Evolutionary conservation across 768 basidiomycete species (phyloP).

Genomic region (Rhizopogon vulgaris): DNA sequence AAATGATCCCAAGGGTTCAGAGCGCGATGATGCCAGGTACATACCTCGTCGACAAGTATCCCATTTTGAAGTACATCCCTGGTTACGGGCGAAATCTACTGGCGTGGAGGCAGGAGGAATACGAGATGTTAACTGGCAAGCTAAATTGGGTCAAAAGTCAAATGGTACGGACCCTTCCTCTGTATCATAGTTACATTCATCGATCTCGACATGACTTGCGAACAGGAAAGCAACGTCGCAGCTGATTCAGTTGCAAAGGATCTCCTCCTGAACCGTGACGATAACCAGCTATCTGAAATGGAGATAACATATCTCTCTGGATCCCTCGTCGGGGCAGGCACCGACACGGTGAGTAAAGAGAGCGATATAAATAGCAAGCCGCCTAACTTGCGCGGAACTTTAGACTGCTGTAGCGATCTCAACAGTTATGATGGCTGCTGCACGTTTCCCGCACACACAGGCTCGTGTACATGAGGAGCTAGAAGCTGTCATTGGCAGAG

Average conservation of each 20-base stretch:
- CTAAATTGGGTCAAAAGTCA: constrained; percentile 37
- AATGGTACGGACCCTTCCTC: constrained; percentile 27
- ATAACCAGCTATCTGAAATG: constrained; percentile 42
- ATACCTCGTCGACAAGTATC: constrained; percentile 30
- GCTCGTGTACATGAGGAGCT: constrained; percentile 30
- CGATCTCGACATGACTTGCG: constrained; percentile 10
- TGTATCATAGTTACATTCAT: constrained; percentile 11
- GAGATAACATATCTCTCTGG: constrained; percentile 57
- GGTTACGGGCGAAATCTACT: constrained; percentile 53
- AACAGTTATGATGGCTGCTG: constrained; percentile 32
- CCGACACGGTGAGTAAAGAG: constrained; percentile 37
- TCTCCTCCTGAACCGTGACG: constrained; percentile 38
- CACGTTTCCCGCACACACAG: constrained; percentile 28
- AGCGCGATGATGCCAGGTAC: constrained; percentile 25
- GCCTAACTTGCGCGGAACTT: not conserved
- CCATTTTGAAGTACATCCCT: constrained; percentile 42
- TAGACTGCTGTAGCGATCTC: constrained; percentile 23
- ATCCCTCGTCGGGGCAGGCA: constrained; percentile 57
- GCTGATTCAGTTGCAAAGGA: constrained; percentile 43
- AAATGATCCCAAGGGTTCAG: constrained; percentile 24
- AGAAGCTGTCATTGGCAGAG: constrained; percentile 30
- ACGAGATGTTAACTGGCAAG: constrained; percentile 41
- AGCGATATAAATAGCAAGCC: not conserved
- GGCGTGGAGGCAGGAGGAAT: constrained; percentile 48
- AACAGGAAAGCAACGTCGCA: constrained; percentile 7